Percentiles rank a stretch among this genome's conserved stretches.
Conservation (phyloP, 2,329 filamentous ascomycete species). For the Clarireedia sp. region DNA sequence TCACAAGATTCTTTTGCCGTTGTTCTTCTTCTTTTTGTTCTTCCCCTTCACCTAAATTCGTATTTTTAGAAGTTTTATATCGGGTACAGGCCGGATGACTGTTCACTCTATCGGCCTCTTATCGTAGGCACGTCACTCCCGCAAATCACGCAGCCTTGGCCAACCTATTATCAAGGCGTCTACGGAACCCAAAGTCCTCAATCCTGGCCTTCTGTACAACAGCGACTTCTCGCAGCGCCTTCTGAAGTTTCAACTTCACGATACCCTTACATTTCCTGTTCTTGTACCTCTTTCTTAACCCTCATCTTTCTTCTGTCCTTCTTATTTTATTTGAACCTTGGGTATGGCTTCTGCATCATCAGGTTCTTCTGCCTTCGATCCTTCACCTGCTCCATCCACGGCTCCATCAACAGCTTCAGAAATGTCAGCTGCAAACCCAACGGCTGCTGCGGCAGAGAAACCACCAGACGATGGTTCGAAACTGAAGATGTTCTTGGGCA, state of each 20-base stretch:
- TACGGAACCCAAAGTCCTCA: background rate
- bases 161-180: no score
- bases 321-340: background rate
- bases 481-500: constrained; percentile 78
- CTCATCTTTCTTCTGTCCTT: background rate
- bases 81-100: no score
- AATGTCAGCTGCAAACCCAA: constrained; percentile 12
- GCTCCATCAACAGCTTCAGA: constrained; percentile 23
- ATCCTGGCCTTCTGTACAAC: constrained; percentile 1
- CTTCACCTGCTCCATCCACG: constrained; percentile 22
- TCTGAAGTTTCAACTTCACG: background rate
- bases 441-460: constrained; percentile 39
- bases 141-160: background rate
- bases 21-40: no score
- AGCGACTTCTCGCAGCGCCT: background rate
- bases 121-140: no score
- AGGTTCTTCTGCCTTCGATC: constrained; percentile 19
- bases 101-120: no score
- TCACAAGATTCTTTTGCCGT: no score
- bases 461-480: constrained; percentile 74
- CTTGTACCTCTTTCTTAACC: background rate
- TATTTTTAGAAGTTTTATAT: no score
- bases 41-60: no score
- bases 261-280: background rate
- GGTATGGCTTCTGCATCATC: constrained; percentile 27